These are phyloP conservation scores for Mesembryanthemum crystallinum DNA, from an alignment of 148 eudicot genomes.

Conservation along the genomic window DNA sequence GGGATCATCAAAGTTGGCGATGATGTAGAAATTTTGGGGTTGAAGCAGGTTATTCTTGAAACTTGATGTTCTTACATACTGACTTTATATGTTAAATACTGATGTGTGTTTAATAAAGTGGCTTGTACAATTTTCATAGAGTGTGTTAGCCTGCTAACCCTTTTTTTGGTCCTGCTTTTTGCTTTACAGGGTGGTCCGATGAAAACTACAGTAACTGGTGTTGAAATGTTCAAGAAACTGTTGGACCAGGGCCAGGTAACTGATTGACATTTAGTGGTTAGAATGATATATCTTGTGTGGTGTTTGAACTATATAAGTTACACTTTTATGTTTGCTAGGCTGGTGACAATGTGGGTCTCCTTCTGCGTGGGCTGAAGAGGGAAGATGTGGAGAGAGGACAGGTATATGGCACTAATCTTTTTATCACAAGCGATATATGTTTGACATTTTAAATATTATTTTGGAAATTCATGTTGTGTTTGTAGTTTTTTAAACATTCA, in stretches of 20 bases:
- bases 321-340: slow-evolving; percentile 47
- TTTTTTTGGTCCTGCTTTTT: neutral
- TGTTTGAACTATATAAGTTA: slow-evolving; percentile 7
- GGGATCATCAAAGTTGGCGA: slow-evolving; percentile 88
- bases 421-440: neutral
- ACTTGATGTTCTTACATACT: neutral
- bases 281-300: neutral
- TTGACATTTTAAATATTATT: neutral
- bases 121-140: neutral
- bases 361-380: slow-evolving; percentile 84
- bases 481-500: neutral
- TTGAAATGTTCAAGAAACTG: slow-evolving; percentile 95
- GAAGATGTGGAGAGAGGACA: slow-evolving; percentile 55
- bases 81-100: neutral
- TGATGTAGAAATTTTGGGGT: slow-evolving; percentile 83
- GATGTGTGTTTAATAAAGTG: slow-evolving; percentile 3
- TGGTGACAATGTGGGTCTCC: slow-evolving; percentile 98
- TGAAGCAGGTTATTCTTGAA: slow-evolving; percentile 59
- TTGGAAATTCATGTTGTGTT: neutral
- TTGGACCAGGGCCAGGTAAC: slow-evolving; percentile 84
- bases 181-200: slow-evolving; percentile 56
- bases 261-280: slow-evolving; percentile 12
- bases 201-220: slow-evolving; percentile 88
- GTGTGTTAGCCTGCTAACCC: neutral
- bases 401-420: slow-evolving; percentile 34